A percentile compares a stretch with the other conserved stretches of the same genome.
These are phyloP conservation scores for Gossypium rotundifolium DNA, from an alignment of 345 rosid genomes.

Conservation along the genomic window DNA sequence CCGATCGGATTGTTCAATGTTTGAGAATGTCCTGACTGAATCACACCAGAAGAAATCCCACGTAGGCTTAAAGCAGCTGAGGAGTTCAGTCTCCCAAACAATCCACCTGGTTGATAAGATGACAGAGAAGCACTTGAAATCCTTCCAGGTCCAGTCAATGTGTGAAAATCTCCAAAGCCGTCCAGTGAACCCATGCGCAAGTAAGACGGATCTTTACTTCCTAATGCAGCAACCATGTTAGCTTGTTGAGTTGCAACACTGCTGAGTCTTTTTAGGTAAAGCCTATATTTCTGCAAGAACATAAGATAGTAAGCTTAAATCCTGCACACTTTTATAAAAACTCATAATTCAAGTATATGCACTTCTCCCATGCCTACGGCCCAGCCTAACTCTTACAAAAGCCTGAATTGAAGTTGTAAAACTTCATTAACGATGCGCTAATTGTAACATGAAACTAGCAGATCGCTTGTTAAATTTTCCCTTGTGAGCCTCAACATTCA, in stretches of 20 bases:
- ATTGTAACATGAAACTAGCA: too few relatives aligned
- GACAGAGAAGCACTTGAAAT: slow-evolving; percentile 43
- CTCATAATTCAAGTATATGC: too few relatives aligned
- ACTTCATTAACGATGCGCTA: too few relatives aligned
- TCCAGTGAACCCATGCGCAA: slow-evolving; percentile 45
- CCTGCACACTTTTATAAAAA: background rate
- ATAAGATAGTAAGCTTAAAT: background rate
- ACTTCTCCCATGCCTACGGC: too few relatives aligned
- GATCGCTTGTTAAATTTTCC: too few relatives aligned
- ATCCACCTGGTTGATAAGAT: slow-evolving; percentile 39
- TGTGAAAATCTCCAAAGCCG: slow-evolving; percentile 48
- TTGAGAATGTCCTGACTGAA: slow-evolving; percentile 43
- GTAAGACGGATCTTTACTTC: slow-evolving; percentile 52
- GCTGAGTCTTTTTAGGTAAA: slow-evolving; percentile 65
- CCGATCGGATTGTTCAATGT: slow-evolving; percentile 31
- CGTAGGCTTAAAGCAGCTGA: slow-evolving; percentile 39
- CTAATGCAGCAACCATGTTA: slow-evolving; percentile 48
- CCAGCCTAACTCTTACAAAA: too few relatives aligned
- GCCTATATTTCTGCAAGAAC: slow-evolving; percentile 71
- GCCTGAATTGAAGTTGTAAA: too few relatives aligned
- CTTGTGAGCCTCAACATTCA: too few relatives aligned
- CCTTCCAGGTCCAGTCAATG: slow-evolving; percentile 45
- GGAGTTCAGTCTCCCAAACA: slow-evolving; percentile 56
- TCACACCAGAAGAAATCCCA: slow-evolving; percentile 50
- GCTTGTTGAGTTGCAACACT: slow-evolving; percentile 43